These are phyloP conservation scores for Skeletonema grethae DNA, from an alignment of 108 stramenopile genomes.

Conservation along the genomic window DNA sequence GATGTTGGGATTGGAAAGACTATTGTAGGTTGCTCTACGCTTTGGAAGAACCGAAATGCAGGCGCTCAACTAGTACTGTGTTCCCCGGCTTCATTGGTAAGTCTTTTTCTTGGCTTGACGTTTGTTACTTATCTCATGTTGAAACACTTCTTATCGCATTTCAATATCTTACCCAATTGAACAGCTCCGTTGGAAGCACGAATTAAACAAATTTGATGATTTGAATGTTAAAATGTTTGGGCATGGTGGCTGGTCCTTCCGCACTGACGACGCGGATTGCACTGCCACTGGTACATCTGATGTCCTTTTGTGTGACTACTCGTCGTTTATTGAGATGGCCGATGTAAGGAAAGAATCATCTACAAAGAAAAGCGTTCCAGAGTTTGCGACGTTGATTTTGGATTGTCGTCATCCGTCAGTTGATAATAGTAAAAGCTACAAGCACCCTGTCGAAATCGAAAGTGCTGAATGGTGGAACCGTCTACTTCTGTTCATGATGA, in stretches of 20 bases:
- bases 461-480: slow-evolving; percentile 41
- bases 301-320: slow-evolving; percentile 67
- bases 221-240: slow-evolving; percentile 22
- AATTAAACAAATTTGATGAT: slow-evolving; percentile 55
- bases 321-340: slow-evolving; percentile 29
- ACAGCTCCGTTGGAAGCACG: slow-evolving; percentile 74
- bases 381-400: slow-evolving; percentile 34
- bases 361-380: slow-evolving; percentile 1
- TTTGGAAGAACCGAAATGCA: slow-evolving; percentile 54
- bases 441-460: slow-evolving; percentile 11
- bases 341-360: neutral
- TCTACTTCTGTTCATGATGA: slow-evolving; percentile 18
- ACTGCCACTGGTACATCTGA: slow-evolving; percentile 19
- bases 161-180: neutral
- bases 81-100: slow-evolving; percentile 59
- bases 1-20: slow-evolving; percentile 65
- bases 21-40: slow-evolving; percentile 45
- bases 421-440: neutral
- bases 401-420: slow-evolving; percentile 29
- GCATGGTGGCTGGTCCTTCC: slow-evolving; percentile 4
- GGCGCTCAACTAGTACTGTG: slow-evolving; percentile 73
- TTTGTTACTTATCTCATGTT: neutral
- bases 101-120: slow-evolving; percentile 6
- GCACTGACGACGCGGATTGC: neutral
- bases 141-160: slow-evolving; percentile 3